These are phyloP conservation scores for Acmispon strigosus DNA, from an alignment of 306 rosid genomes.

Conservation along the genomic window DNA sequence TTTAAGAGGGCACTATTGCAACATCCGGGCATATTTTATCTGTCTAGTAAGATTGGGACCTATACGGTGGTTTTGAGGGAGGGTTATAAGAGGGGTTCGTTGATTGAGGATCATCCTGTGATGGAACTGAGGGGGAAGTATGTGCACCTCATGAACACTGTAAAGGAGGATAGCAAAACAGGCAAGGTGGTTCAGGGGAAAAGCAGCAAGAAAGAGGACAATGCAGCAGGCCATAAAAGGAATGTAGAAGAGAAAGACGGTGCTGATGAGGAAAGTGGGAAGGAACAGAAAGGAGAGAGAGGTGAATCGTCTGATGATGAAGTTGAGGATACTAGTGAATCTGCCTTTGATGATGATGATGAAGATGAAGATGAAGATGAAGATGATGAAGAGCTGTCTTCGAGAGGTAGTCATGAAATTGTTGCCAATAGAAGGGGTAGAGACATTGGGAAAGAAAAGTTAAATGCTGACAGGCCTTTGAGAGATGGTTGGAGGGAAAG, in stretches of 20 bases:
- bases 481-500: constrained; percentile 30
- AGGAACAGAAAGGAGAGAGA: constrained; percentile 21
- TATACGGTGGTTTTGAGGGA: constrained; percentile 69
- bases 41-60: constrained; percentile 63
- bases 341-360: constrained; percentile 16
- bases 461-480: neutral
- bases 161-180: constrained; percentile 38
- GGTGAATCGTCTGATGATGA: constrained; percentile 27
- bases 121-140: constrained; percentile 57
- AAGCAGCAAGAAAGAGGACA: constrained; percentile 26
- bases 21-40: constrained; percentile 77
- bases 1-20: constrained; percentile 64
- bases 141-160: constrained; percentile 58
- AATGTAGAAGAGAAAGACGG: constrained; percentile 4
- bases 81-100: constrained; percentile 74
- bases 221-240: constrained; percentile 3
- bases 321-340: constrained; percentile 31
- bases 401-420: constrained; percentile 9
- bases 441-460: constrained; percentile 19
- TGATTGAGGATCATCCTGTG: constrained; percentile 42
- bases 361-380: neutral
- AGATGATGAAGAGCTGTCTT: constrained; percentile 9
- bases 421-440: constrained; percentile 11
- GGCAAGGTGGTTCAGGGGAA: constrained; percentile 24
- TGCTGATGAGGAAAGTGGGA: constrained; percentile 17